Evolutionary conservation across 73 alveolate species (phyloP).

Genomic region (Effrenium voratum): DNA sequence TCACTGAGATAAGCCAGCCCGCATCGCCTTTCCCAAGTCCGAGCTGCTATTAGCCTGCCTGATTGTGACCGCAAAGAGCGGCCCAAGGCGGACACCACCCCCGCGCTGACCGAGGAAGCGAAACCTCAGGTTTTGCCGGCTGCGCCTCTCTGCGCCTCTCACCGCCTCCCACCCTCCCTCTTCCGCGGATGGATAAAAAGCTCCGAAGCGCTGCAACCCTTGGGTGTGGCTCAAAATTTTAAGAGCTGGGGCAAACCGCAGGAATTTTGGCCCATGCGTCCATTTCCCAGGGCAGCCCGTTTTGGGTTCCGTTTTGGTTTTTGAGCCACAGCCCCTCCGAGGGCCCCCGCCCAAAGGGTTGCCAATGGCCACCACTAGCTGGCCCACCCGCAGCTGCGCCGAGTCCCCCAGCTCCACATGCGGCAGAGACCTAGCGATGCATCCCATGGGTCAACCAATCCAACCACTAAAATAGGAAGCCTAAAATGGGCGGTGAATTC

Average conservation of each 20-base stretch:
- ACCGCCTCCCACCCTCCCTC: too few species aligned
- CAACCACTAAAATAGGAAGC: neutral
- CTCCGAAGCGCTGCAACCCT: too few species aligned
- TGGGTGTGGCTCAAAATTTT: too few species aligned
- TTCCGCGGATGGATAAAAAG: too few species aligned
- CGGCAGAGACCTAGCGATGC: slow-evolving; percentile 33
- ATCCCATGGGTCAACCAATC: neutral
- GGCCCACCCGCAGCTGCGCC: slow-evolving; percentile 64
- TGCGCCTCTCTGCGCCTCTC: neutral
- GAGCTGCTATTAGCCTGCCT: slow-evolving; percentile 57
- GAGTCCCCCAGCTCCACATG: slow-evolving; percentile 88
- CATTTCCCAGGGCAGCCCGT: too few species aligned
- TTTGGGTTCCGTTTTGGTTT: too few species aligned
- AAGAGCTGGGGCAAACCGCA: too few species aligned
- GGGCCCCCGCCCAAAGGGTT: slow-evolving; percentile 42
- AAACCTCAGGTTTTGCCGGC: neutral
- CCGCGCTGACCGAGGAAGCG: slow-evolving; percentile 89
- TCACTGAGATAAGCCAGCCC: too few species aligned
- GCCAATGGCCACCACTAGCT: slow-evolving; percentile 93
- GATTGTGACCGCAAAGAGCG: slow-evolving; percentile 93
- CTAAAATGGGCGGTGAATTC: neutral
- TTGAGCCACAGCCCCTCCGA: too few species aligned
- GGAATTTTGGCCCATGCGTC: too few species aligned
- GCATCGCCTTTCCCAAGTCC: too few species aligned
- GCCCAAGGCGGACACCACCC: slow-evolving; percentile 90